A percentile compares a stretch with the other conserved stretches of the same genome.
These are phyloP conservation scores for Boletus holoroseus DNA, from an alignment of 1,284 basidiomycete species.

Conservation along the genomic window DNA sequence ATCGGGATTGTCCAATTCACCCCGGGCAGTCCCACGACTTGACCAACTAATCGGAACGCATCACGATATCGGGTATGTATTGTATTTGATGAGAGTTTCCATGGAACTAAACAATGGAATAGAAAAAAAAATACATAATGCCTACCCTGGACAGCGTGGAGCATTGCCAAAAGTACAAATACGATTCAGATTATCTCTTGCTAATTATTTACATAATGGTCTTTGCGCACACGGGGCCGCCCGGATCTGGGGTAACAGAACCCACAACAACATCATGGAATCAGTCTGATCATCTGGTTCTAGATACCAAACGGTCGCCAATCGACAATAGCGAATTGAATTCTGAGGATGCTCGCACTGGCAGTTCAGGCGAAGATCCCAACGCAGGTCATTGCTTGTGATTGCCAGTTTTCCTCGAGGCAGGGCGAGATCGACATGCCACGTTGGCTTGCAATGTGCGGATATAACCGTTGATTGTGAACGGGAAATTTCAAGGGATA, in stretches of 20 bases:
- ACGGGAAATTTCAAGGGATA: slow-evolving; percentile 15
- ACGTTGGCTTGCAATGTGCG: slow-evolving; percentile 16
- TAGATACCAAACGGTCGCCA: too few relatives aligned
- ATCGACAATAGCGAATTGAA: neutral
- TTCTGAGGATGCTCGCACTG: neutral
- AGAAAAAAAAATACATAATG: too few relatives aligned
- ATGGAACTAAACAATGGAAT: neutral
- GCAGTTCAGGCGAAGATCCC: neutral
- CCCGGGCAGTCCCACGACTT: too few relatives aligned
- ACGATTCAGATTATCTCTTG: neutral
- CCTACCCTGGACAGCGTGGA: too few relatives aligned
- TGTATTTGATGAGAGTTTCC: too few relatives aligned
- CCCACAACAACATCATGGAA: neutral
- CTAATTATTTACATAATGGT: too few relatives aligned
- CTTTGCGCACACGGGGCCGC: neutral
- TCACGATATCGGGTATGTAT: too few relatives aligned
- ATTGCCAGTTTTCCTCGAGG: neutral
- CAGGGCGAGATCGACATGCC: slow-evolving; percentile 22
- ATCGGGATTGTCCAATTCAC: too few relatives aligned
- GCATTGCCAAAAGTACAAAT: neutral
- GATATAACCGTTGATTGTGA: slow-evolving; percentile 20
- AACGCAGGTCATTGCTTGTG: neutral
- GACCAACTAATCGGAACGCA: too few relatives aligned
- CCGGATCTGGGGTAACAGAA: neutral
- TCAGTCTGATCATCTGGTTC: too few relatives aligned